Percentiles rank a stretch among this genome's conserved stretches.
These are phyloP conservation scores for Pharnaceum exiguum DNA, from an alignment of 148 eudicot genomes.

Conservation along the genomic window DNA sequence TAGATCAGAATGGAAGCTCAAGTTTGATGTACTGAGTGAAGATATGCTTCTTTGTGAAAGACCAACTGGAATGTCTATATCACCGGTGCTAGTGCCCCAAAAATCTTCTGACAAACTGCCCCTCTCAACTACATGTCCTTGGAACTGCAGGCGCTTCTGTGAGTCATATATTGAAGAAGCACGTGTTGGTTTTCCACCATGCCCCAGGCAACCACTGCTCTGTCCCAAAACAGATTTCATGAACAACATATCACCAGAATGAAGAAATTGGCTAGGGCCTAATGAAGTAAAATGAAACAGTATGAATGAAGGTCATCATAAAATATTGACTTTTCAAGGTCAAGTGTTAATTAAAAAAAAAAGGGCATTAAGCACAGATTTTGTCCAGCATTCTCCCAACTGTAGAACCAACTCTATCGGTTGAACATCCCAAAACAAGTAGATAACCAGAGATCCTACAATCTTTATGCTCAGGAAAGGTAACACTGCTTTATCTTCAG, in stretches of 20 bases:
- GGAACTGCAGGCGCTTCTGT: background rate
- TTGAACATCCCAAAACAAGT: too few relatives aligned
- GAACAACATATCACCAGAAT: background rate
- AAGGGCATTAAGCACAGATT: background rate
- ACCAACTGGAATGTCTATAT: constrained; percentile 48
- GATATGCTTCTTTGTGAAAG: constrained; percentile 70
- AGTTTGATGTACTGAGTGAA: constrained; percentile 62
- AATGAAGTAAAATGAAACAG: background rate
- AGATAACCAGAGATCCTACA: too few relatives aligned
- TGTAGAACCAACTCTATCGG: too few relatives aligned
- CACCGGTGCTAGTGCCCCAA: constrained; percentile 80
- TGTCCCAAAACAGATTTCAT: constrained; percentile 32
- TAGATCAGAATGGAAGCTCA: constrained; percentile 36
- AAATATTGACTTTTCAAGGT: background rate
- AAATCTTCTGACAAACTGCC: constrained; percentile 61
- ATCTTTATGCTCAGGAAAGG: too few relatives aligned
- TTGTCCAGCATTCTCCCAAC: background rate
- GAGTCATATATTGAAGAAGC: background rate
- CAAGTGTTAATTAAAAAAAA: background rate
- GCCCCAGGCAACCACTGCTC: constrained; percentile 32
- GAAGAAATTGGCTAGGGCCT: background rate
- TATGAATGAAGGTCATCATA: background rate
- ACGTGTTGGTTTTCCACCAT: background rate
- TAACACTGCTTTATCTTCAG: too few relatives aligned
- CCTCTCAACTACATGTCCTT: constrained; percentile 38